These are phyloP conservation scores for Podospora sp. DNA, from an alignment of 495 filamentous ascomycete genomes.

Conservation along the genomic window DNA sequence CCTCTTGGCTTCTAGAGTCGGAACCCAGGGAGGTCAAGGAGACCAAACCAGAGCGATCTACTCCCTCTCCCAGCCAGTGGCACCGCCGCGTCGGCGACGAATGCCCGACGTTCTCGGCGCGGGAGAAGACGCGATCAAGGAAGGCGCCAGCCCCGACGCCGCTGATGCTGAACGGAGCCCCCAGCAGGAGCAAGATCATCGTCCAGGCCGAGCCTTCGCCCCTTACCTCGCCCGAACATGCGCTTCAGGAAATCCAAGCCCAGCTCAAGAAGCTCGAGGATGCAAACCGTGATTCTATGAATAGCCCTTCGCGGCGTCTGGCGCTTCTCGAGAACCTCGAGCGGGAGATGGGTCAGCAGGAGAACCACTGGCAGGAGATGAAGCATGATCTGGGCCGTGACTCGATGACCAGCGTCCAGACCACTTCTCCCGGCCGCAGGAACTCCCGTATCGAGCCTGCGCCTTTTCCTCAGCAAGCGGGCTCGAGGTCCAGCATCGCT, in stretches of 20 bases:
- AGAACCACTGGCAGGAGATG: constrained; percentile 53
- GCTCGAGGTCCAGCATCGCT: constrained; percentile 32
- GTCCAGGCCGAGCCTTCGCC: constrained; percentile 50
- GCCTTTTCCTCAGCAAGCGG: constrained; percentile 24
- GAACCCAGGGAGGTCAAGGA: constrained; percentile 14
- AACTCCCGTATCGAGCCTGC: constrained; percentile 35
- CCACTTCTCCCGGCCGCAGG: constrained; percentile 28
- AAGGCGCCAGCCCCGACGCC: constrained; percentile 55
- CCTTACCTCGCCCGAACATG: constrained; percentile 51
- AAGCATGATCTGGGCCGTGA: constrained; percentile 50
- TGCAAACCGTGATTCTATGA: constrained; percentile 30
- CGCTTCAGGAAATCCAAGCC: constrained; percentile 52
- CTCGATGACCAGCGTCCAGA: constrained; percentile 51
- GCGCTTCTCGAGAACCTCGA: constrained; percentile 55
- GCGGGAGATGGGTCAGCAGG: constrained; percentile 55
- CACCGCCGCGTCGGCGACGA: constrained; percentile 56
- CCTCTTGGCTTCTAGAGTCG: constrained; percentile 14
- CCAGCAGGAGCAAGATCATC: constrained; percentile 37
- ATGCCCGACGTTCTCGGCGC: constrained; percentile 55
- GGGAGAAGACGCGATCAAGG: constrained; percentile 41
- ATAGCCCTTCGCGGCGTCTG: constrained; percentile 40
- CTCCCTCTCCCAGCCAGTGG: constrained; percentile 39
- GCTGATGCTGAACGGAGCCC: constrained; percentile 42
- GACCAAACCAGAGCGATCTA: constrained; percentile 18
- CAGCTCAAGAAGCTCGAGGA: constrained; percentile 52